Base-by-base conservation (phyloP, 1,139 yeast genomes). In the Scheffersomyces quercinus region DNA sequence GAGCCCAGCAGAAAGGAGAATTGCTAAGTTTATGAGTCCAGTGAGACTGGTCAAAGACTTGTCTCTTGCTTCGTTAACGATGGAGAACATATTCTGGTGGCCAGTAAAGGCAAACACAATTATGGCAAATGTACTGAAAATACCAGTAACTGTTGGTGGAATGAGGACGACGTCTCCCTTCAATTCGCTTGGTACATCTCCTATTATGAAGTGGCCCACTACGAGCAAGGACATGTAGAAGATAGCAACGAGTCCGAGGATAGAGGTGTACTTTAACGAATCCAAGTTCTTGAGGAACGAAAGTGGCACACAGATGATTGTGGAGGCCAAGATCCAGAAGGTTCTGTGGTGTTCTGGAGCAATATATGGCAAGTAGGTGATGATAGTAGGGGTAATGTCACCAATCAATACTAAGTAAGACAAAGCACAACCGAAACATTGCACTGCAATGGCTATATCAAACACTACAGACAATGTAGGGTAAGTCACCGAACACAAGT, bases 391-490 rank as follows among this genome's bases (percentile, higher is more conserved):
- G 72, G 70, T 72, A 50, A 73, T 64, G 50, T 74, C 79, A 6
- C 79, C 78, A 31, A 74, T 67, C 46, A 74, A 64, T 14, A 74
- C 78, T 52, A 74, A 60, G 46, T 74, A 74, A 14, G 75, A 68
- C 39, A 74, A 59, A 5, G 78, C 77, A 46, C 77, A 74, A 3
- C 79, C 79, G 54, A 73, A 73, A 52, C 96, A 88, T 63, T 91
- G 96, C 45, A 90, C 71, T 20, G 93, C 90, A 60, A 91, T 90
- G 12, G 96, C 95, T 12, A 85, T 59, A 64, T 91, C 98, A 67
- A 91, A 91, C 29, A 88, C 64, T 30, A 90, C 84, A 1, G 95
- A 82, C 37, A 90, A 67, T n/a, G 78, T 70, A 0, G 98, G 98
- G 59, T 89, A 90, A 0, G 97, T 87, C 43, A 88, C 78, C 44